Base-by-base conservation (phyloP, 352 stramenopile genomes). In the Phytophthora capsici region DNA sequence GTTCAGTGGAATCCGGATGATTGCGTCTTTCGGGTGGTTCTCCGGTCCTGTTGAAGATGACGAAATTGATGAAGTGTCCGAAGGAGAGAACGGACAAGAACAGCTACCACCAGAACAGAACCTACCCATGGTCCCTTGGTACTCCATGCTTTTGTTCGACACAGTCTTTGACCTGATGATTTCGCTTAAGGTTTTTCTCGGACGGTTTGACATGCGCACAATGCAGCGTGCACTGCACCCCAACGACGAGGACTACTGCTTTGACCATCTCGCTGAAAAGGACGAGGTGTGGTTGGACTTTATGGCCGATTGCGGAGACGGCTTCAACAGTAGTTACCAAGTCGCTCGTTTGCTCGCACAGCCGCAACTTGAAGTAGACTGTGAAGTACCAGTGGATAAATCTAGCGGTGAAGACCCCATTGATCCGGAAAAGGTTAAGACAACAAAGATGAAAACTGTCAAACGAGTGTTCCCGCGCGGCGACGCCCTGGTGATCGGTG, bases 251-350 rank as follows among this genome's bases (percentile, higher is more conserved):
- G 82, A 91, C 36, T 93, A 94, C 30, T 56, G 85, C 7, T 95
- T 95, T 66, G 84, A 94, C n/a, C 88, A 95, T 57, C 78, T 94
- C 17, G 77, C 90, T 9, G 46, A 78, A 1, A 82, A 83, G 6
- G 76, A 97, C 48, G 84, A 95, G 6, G 57, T 95, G n/a, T 98
- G 94, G 94, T 83, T 98, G 23, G 94, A 98, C 59, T 98, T 97
- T 38, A 96, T 98, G 80, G 92, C 90, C 12, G 94, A 98, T 61
- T 97, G 89, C 28, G 94, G 94, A 4, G 94, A 98, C 53, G 94
- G 94, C 3, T 98, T 98, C 52, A 97, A 98, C 63, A 96, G 90
- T 55, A 97, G 86, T 43, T 98, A 98, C 63, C 92, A 98, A 69
- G 89, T 98, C 36, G 90, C 94, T 7, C 78, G 91, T 3, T 69